phyloP scores from a whole-genome alignment of 2,329 filamentous ascomycete species.

The Ceratocystis ficicola region DNA sequence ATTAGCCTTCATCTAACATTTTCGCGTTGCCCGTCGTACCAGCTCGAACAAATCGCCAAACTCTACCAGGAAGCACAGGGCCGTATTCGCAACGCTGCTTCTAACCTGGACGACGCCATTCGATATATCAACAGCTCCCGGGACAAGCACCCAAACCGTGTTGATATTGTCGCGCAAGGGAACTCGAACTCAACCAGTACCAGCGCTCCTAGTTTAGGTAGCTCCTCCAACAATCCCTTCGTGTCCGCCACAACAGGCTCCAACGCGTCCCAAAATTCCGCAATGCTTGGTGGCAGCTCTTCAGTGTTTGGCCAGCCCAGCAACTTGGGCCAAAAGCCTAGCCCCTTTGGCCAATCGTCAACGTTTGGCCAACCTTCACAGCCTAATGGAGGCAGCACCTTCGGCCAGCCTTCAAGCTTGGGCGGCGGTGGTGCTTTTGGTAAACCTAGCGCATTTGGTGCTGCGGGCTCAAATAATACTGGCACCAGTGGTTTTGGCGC shows the following conservation, averaged over 20 bases:
- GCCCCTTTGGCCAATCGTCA: conserved; percentile 28
- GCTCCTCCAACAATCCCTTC: conserved; percentile 38
- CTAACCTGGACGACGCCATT: conserved; percentile 58
- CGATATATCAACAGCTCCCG: conserved; percentile 54
- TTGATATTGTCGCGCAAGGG: conserved; percentile 46
- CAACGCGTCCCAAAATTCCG: conserved; percentile 20
- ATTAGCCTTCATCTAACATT: conserved; percentile 14
- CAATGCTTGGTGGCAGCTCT: conserved; percentile 17
- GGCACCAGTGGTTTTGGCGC: conserved; percentile 16
- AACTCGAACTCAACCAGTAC: conserved; percentile 32
- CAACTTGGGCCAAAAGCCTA: conserved; percentile 35
- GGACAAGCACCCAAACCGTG: conserved; percentile 63
- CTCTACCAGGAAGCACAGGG: conserved; percentile 53
- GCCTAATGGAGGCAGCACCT: conserved; percentile 20
- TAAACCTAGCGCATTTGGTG: conserved; percentile 23
- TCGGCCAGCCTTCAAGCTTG: conserved; percentile 22
- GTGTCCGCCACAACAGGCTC: conserved; percentile 24
- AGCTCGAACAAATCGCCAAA: conserved; percentile 49
- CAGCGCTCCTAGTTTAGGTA: conserved; percentile 26
- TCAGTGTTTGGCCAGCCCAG: conserved; percentile 30
- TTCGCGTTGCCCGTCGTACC: conserved; percentile 22
- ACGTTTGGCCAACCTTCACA: conserved; percentile 33
- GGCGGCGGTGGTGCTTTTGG: conserved; percentile 29
- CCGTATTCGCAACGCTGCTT: conserved; percentile 60
- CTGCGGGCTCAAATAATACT: not conserved